A percentile compares a stretch with the other conserved stretches of the same genome.
Evolutionary conservation across 1,139 yeast species (phyloP).

Genomic region (Scheffersomyces quercinus): DNA sequence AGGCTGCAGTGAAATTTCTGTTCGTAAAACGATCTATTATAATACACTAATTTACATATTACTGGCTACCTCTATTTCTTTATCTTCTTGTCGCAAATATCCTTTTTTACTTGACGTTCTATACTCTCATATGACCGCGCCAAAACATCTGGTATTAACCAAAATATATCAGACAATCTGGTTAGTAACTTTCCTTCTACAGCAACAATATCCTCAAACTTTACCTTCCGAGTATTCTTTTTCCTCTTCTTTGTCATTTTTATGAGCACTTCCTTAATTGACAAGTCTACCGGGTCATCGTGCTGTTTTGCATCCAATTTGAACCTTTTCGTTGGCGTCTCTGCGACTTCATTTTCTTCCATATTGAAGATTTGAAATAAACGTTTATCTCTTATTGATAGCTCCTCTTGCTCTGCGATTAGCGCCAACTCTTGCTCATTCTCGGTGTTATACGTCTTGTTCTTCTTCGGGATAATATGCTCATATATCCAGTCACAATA

Average conservation of each 20-base stretch:
- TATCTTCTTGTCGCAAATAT: background rate
- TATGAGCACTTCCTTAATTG: background rate
- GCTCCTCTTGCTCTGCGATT: slow-evolving; percentile 11
- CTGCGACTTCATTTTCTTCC: slow-evolving; percentile 11
- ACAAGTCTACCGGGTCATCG: slow-evolving; percentile 1
- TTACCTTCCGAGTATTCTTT: background rate
- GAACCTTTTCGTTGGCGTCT: background rate
- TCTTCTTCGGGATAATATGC: slow-evolving; percentile 28
- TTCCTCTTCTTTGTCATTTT: background rate
- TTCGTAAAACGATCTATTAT: background rate
- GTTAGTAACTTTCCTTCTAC: background rate
- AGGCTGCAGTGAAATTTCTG: too few species aligned
- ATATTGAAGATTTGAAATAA: slow-evolving; percentile 36
- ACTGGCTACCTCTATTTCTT: background rate
- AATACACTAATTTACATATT: background rate
- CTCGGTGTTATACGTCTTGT: slow-evolving; percentile 9
- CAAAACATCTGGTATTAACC: slow-evolving; percentile 4
- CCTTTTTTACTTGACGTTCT: slow-evolving; percentile 1
- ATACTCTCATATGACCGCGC: slow-evolving; percentile 1
- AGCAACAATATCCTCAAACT: background rate
- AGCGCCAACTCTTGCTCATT: slow-evolving; percentile 11
- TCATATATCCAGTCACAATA: slow-evolving; percentile 46
- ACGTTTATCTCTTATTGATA: slow-evolving; percentile 34
- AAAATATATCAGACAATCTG: slow-evolving; percentile 4
- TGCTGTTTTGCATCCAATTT: slow-evolving; percentile 3